Percentiles rank a stretch among this genome's conserved stretches.
Evolutionary conservation across 1,284 basidiomycete genomes (phyloP).

Genomic region (Heterobasidion irregulare): DNA sequence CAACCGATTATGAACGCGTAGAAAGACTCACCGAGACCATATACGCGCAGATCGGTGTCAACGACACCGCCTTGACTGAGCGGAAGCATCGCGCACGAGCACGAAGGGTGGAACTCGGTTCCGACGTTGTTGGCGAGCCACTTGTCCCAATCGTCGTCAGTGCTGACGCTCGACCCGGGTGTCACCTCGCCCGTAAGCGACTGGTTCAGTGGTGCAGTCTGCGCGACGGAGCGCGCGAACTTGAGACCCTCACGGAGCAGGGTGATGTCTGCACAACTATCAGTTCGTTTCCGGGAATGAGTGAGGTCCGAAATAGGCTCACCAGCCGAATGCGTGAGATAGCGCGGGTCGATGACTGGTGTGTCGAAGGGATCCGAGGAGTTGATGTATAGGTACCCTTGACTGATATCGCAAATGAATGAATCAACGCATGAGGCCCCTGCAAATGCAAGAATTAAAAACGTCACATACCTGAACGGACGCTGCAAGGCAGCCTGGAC

Average conservation of each 20-base stretch:
- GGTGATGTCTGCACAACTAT: slow-evolving; percentile 30
- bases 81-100: slow-evolving; percentile 60
- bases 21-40: slow-evolving; percentile 35
- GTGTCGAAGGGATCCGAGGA: slow-evolving; percentile 43
- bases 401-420: slow-evolving; percentile 13
- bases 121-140: slow-evolving; percentile 33
- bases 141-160: slow-evolving; percentile 37
- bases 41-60: slow-evolving; percentile 51
- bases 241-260: slow-evolving; percentile 52
- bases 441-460: background rate
- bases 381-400: slow-evolving; percentile 34
- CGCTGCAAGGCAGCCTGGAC: slow-evolving; percentile 67
- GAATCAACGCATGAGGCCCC: slow-evolving; percentile 4
- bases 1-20: background rate
- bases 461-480: slow-evolving; percentile 35
- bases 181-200: slow-evolving; percentile 26
- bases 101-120: slow-evolving; percentile 49
- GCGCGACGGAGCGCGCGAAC: slow-evolving; percentile 36
- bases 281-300: slow-evolving; percentile 1
- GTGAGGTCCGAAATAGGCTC: slow-evolving; percentile 3
- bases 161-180: slow-evolving; percentile 29
- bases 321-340: slow-evolving; percentile 45
- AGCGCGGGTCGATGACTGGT: slow-evolving; percentile 57
- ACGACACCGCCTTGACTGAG: slow-evolving; percentile 56
- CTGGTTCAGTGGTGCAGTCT: slow-evolving; percentile 28